Evolutionary conservation across 495 filamentous ascomycete genomes (phyloP).

Genomic region (Lineolata rhizophorae): DNA sequence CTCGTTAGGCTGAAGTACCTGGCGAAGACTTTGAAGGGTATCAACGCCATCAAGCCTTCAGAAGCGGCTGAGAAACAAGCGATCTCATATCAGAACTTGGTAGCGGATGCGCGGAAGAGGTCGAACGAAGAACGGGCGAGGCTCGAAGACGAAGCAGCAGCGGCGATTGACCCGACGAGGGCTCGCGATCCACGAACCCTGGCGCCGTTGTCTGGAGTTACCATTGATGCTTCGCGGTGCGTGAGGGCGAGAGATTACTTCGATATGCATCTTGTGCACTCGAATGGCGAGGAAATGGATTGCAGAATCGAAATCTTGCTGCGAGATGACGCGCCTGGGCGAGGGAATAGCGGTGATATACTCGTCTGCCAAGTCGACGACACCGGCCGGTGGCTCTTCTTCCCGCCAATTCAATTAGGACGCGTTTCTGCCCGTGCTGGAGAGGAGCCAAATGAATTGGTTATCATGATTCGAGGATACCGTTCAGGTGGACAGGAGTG

Average conservation of each 20-base stretch:
- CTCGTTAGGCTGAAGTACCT: conserved; percentile 77
- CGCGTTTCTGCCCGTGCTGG: conserved; percentile 63
- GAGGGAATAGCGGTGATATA: conserved; percentile 45
- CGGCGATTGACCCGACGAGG: conserved; percentile 55
- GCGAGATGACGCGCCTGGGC: conserved; percentile 47
- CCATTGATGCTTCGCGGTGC: conserved; percentile 45
- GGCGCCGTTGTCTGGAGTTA: conserved; percentile 41
- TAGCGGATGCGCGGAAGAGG: conserved; percentile 52
- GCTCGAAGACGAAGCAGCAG: conserved; percentile 76
- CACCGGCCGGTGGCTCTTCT: conserved; percentile 62
- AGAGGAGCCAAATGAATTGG: conserved; percentile 42
- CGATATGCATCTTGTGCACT: conserved; percentile 64
- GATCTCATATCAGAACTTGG: conserved; percentile 41
- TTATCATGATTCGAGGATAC: conserved; percentile 64
- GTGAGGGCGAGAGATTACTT: conserved; percentile 82
- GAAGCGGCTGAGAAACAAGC: conserved; percentile 33
- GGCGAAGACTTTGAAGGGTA: conserved; percentile 54
- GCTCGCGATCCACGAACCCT: conserved; percentile 60
- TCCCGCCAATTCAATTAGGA: conserved; percentile 51
- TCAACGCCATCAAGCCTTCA: conserved; percentile 30
- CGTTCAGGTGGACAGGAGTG: conserved; percentile 34
- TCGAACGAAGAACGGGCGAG: conserved; percentile 70
- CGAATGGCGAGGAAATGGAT: conserved; percentile 68
- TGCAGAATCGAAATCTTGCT: conserved; percentile 78
- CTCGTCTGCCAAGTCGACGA: conserved; percentile 74